phyloP scores from a whole-genome alignment of 2,329 filamentous ascomycete genomes.

The Fusarium austroafricanum region DNA sequence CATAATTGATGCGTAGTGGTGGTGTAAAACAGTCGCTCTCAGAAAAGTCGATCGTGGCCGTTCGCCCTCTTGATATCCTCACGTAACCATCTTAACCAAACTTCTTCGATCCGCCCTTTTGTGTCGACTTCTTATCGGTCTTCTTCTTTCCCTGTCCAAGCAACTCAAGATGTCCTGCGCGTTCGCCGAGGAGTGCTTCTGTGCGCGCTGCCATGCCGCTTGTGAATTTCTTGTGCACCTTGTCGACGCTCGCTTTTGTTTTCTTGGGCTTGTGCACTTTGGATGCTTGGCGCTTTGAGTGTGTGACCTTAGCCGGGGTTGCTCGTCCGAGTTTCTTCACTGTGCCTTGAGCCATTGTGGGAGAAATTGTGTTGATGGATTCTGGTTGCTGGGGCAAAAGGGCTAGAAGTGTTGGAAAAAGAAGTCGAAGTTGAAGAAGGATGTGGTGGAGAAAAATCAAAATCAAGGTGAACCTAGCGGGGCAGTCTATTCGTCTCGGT shows the following conservation, averaged over 20 bases:
- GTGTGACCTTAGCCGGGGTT: conserved; percentile 54
- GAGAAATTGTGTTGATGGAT: not conserved
- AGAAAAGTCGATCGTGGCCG: conserved; percentile 11
- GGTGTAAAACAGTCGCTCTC: not conserved
- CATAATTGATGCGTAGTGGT: not conserved
- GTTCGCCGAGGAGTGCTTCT: conserved; percentile 68
- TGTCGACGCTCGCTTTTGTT: conserved; percentile 60
- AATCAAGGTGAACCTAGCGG: conserved; percentile 38
- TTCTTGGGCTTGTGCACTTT: conserved; percentile 64
- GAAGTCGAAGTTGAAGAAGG: conserved; percentile 10
- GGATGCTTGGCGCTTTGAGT: conserved; percentile 58
- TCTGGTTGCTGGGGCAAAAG: conserved; percentile 1
- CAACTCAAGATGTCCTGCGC: conserved; percentile 69
- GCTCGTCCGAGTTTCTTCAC: conserved; percentile 61
- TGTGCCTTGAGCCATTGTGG: conserved; percentile 65
- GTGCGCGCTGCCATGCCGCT: conserved; percentile 66
- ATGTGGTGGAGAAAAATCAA: conserved; percentile 23
- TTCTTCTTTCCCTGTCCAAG: conserved; percentile 70
- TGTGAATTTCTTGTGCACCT: conserved; percentile 66
- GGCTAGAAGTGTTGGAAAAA: conserved; percentile 50
- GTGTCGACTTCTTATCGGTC: conserved; percentile 53
- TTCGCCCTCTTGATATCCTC: not conserved
- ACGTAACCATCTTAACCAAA: conserved; percentile 59
- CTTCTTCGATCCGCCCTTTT: conserved; percentile 64
- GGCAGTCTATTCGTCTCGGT: conserved; percentile 22